phyloP scores from a whole-genome alignment of 1,139 yeast genomes.

The Nematodospora anomalae region DNA sequence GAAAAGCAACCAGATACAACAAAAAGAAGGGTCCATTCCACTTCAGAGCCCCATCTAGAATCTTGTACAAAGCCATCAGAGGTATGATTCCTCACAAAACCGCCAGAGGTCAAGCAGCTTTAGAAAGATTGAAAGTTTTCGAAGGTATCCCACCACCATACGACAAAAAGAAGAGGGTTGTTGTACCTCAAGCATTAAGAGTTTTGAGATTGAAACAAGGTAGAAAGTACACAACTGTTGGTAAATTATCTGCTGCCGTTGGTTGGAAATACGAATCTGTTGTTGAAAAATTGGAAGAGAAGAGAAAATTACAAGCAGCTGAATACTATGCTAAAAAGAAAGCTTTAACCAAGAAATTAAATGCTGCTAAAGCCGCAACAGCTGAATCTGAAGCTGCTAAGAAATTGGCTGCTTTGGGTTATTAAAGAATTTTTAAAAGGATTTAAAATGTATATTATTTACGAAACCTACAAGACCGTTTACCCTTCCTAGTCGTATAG shows the following conservation, averaged over 20 bases:
- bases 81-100: conserved; percentile 99
- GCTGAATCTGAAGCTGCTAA: conserved; percentile 73
- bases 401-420: conserved; percentile 79
- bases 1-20: conserved; percentile 99
- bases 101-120: conserved; percentile 99
- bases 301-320: conserved; percentile 99
- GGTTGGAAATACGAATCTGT: conserved; percentile 99
- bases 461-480: neutral
- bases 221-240: conserved; percentile 98
- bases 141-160: conserved; percentile 99
- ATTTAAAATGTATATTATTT: neutral
- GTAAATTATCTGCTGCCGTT: conserved; percentile 93
- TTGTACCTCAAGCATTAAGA: conserved; percentile 99
- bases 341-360: conserved; percentile 90
- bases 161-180: conserved; percentile 99
- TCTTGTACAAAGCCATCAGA: conserved; percentile 98
- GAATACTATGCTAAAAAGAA: conserved; percentile 99
- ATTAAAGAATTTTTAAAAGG: conserved; percentile 48
- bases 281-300: conserved; percentile 97
- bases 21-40: conserved; percentile 99
- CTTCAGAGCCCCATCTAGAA: conserved; percentile 99
- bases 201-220: conserved; percentile 99
- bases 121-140: conserved; percentile 98
- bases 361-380: conserved; percentile 79
- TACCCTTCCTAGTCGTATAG: neutral